Evolutionary conservation across 2,329 filamentous ascomycete genomes (phyloP).

Genomic region (Neofusicoccum sp.): DNA sequence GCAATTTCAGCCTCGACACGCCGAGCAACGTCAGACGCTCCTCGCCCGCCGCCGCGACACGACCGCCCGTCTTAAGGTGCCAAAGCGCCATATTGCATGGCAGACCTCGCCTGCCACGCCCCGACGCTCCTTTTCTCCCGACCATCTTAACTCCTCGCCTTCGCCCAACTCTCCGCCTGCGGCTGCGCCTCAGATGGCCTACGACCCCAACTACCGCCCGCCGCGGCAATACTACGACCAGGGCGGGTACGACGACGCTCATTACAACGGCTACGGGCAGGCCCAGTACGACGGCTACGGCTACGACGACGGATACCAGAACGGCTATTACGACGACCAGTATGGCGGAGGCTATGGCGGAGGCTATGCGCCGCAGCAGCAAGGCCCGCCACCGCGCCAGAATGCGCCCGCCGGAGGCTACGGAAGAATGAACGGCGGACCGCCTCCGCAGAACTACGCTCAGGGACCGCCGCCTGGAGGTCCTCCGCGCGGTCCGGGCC

Average conservation of each 20-base stretch:
- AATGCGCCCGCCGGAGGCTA: conserved; percentile 22
- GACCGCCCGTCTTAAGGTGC: conserved; percentile 1
- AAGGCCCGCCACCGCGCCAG: conserved; percentile 21
- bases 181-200: conserved; percentile 34
- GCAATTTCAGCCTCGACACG: conserved; percentile 8
- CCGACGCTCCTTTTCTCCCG: not conserved
- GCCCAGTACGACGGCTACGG: conserved; percentile 35
- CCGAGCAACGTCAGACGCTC: not conserved
- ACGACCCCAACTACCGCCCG: conserved; percentile 38
- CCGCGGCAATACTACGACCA: conserved; percentile 36
- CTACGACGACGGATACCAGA: conserved; percentile 35
- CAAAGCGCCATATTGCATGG: conserved; percentile 12
- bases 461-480: conserved; percentile 9
- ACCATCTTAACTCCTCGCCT: not conserved
- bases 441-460: conserved; percentile 19
- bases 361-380: conserved; percentile 26
- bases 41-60: not conserved
- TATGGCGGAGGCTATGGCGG: conserved; percentile 5
- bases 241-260: conserved; percentile 24
- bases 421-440: conserved; percentile 23
- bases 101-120: not conserved
- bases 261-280: conserved; percentile 20
- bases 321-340: conserved; percentile 27
- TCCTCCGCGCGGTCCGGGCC: conserved; percentile 3
- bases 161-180: not conserved